phyloP scores from a whole-genome alignment of 192 early-diverging fungal species.

The Coemansia guatemalensis region DNA sequence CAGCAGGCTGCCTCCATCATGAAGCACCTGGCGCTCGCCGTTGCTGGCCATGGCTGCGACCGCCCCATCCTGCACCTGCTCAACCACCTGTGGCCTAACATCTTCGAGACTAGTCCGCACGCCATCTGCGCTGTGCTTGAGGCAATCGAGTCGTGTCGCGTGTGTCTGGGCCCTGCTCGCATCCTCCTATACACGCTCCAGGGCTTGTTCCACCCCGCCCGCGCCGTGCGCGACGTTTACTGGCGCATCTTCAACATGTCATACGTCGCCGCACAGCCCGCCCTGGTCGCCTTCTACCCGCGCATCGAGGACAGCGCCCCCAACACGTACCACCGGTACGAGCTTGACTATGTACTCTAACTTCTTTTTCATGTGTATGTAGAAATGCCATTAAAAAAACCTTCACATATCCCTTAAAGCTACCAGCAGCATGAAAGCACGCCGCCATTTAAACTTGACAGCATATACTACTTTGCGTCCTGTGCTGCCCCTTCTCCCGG shows the following conservation, averaged over 20 bases:
- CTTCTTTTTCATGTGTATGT: not conserved
- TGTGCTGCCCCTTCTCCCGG: not conserved
- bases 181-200: constrained; percentile 88
- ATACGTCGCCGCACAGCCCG: constrained; percentile 89
- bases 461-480: not conserved
- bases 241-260: constrained; percentile 99
- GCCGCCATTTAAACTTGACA: not conserved
- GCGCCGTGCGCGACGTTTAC: constrained; percentile 94
- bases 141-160: constrained; percentile 90
- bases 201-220: constrained; percentile 96
- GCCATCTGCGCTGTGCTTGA: constrained; percentile 98
- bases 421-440: no score
- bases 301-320: constrained; percentile 77
- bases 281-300: constrained; percentile 90
- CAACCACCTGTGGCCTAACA: constrained; percentile 98
- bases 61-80: constrained; percentile 92
- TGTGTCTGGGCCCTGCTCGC: constrained; percentile 83
- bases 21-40: constrained; percentile 94
- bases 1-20: constrained; percentile 96
- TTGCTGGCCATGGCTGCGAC: constrained; percentile 89
- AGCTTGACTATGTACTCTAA: constrained; percentile 74
- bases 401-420: not conserved
- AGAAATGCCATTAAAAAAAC: no score
- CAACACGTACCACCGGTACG: constrained; percentile 79
- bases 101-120: constrained; percentile 95